Percentiles rank a stretch among this genome's conserved stretches.
Conservation (phyloP, 1,139 yeast species). For the Suhomyces terraborum region DNA sequence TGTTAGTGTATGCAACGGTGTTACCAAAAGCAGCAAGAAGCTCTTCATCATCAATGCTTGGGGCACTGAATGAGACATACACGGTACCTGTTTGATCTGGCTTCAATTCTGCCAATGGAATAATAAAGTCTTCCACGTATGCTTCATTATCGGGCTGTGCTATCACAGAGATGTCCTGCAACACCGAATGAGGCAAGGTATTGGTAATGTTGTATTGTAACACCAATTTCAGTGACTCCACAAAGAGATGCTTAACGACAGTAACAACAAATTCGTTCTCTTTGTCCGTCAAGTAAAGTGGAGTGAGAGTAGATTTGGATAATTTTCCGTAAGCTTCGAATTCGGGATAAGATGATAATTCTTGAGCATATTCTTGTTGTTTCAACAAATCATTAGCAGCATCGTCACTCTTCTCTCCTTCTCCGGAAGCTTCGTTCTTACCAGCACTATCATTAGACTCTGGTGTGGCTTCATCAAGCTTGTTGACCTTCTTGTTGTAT, state of each 20-base stretch:
- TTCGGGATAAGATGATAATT: constrained; percentile 67
- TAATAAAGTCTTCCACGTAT: constrained; percentile 68
- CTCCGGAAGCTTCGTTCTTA: constrained; percentile 22
- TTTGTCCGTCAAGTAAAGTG: constrained; percentile 77
- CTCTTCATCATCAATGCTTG: constrained; percentile 43
- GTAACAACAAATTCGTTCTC: constrained; percentile 93
- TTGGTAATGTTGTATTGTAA: constrained; percentile 84
- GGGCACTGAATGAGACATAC: constrained; percentile 74
- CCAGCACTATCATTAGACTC: constrained; percentile 22
- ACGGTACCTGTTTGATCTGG: constrained; percentile 76
- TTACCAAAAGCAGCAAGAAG: constrained; percentile 62
- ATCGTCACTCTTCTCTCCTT: constrained; percentile 23
- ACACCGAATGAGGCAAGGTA: constrained; percentile 74
- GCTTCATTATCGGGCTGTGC: constrained; percentile 64
- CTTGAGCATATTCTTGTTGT: constrained; percentile 67
- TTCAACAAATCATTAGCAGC: constrained; percentile 48
- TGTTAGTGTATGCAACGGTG: constrained; percentile 71
- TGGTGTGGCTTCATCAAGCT: constrained; percentile 41
- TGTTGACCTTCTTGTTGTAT: constrained; percentile 57
- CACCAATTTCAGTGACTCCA: constrained; percentile 65
- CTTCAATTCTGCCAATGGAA: constrained; percentile 70
- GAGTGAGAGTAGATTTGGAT: constrained; percentile 64
- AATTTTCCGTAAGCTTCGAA: constrained; percentile 71
- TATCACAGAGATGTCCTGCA: constrained; percentile 78
- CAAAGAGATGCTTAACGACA: constrained; percentile 79